phyloP scores from a whole-genome alignment of 2,329 filamentous ascomycete genomes.

The Fusarium paranaense region DNA sequence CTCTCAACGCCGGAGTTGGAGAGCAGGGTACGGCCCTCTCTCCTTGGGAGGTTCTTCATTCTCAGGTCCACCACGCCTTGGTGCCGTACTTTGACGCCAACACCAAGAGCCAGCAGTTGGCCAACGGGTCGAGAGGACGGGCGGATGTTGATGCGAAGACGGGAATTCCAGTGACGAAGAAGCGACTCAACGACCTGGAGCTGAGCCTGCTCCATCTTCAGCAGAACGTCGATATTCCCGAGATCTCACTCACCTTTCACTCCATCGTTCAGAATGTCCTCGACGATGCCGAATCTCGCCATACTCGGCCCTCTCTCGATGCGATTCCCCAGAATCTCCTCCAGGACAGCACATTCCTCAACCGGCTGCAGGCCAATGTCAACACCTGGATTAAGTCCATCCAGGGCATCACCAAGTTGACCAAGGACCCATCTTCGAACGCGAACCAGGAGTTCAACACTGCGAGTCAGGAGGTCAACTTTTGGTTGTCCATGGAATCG shows the following conservation, averaged over 20 bases:
- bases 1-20: slow-evolving; percentile 72
- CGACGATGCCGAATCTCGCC: slow-evolving; percentile 77
- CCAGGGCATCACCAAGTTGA: slow-evolving; percentile 94
- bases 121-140: slow-evolving; percentile 75
- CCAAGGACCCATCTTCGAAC: slow-evolving; percentile 79
- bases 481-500: slow-evolving; percentile 97
- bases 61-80: slow-evolving; percentile 89
- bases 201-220: slow-evolving; percentile 90
- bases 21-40: slow-evolving; percentile 80
- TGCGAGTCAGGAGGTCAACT: slow-evolving; percentile 97
- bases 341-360: slow-evolving; percentile 91
- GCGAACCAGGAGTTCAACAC: slow-evolving; percentile 69
- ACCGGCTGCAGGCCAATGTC: slow-evolving; percentile 91
- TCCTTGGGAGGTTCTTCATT: slow-evolving; percentile 92
- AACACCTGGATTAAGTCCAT: slow-evolving; percentile 99
- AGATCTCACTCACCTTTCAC: slow-evolving; percentile 87
- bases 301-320: slow-evolving; percentile 79
- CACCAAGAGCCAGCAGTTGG: slow-evolving; percentile 81
- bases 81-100: slow-evolving; percentile 98
- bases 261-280: slow-evolving; percentile 88
- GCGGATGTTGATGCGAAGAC: slow-evolving; percentile 92
- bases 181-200: slow-evolving; percentile 94
- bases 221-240: slow-evolving; percentile 98
- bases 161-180: slow-evolving; percentile 96
- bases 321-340: slow-evolving; percentile 81